A percentile compares a stretch with the other conserved stretches of the same genome.
Evolutionary conservation across 768 basidiomycete species (phyloP).

Genomic region (Auricularia auricula-judae): DNA sequence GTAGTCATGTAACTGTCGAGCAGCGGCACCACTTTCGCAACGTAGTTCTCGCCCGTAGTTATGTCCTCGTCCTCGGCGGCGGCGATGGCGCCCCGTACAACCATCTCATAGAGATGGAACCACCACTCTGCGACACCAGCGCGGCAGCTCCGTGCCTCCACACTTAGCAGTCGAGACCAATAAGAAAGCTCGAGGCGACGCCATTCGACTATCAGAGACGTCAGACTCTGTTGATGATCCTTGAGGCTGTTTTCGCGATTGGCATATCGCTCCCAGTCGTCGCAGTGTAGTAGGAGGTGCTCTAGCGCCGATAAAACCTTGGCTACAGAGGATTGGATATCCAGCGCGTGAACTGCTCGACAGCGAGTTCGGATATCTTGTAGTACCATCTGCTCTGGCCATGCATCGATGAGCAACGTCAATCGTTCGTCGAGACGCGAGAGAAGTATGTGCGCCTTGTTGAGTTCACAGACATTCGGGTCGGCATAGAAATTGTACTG

Average conservation of each 20-base stretch:
- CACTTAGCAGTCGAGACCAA: slow-evolving; percentile 73
- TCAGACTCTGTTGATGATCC: slow-evolving; percentile 51
- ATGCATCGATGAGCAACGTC: slow-evolving; percentile 50
- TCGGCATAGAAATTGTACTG: slow-evolving; percentile 72
- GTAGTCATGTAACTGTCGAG: slow-evolving; percentile 68
- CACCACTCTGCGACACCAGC: slow-evolving; percentile 62
- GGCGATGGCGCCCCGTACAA: slow-evolving; percentile 49
- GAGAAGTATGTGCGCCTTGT: slow-evolving; percentile 46
- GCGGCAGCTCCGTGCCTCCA: slow-evolving; percentile 39
- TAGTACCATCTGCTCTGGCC: slow-evolving; percentile 98
- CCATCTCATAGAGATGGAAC: slow-evolving; percentile 79
- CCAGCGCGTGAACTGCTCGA: slow-evolving; percentile 47
- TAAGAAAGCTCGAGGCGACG: slow-evolving; percentile 78
- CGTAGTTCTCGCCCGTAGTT: slow-evolving; percentile 35
- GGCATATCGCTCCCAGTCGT: slow-evolving; percentile 97
- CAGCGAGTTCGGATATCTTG: slow-evolving; percentile 70
- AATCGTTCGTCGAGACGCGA: slow-evolving; percentile 42
- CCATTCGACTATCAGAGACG: slow-evolving; percentile 76
- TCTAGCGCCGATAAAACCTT: slow-evolving; percentile 76
- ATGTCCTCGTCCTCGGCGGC: slow-evolving; percentile 23
- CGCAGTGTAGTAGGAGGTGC: slow-evolving; percentile 71
- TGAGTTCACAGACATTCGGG: slow-evolving; percentile 59
- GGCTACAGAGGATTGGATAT: slow-evolving; percentile 63
- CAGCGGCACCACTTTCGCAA: slow-evolving; percentile 59
- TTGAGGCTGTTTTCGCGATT: slow-evolving; percentile 80